Base-by-base conservation (phyloP, 352 stramenopile genomes). In the Thalassiosira sp. region DNA sequence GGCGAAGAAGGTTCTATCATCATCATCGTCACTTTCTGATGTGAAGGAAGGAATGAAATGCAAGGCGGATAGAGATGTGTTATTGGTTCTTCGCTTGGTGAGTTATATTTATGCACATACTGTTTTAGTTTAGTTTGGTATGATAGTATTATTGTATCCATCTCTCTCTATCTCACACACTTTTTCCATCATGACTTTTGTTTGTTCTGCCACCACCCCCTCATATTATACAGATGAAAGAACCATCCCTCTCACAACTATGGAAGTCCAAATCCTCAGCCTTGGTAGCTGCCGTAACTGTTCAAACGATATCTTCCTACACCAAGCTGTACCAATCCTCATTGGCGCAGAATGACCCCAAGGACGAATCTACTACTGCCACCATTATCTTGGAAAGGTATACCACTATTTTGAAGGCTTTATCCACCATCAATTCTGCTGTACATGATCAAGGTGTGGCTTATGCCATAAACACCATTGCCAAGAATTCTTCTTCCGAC, bases 361-460 rank as follows among this genome's bases (percentile, higher is more conserved):
- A n/a, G 15, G 16, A 7, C n/a, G n/a, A 28, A 40, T 13, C 10
- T 24, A 3, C 5, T 13, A 10, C 52, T 11, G 16, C 3, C 16
- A 42, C n/a, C 11, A 27, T 48, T 11, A 56, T 81, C 15, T 40
- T 75, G 22, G 25, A 63, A 18, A 49, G 76, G 22, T 84, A 78
- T 40, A 56, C 51, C 24, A 66, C 71, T 13, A 70, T 80, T 43
- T 45, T 84, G 25, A 51, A 75, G 13, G 58, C 58, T 10, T 54
- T 84, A 8, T 56, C 63, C 24, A 3, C 8, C 0, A n/a, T 61
- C 25, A 43, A 80, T 59, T 45, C 52, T 7, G 35, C 54, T 16
- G 76, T 61, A 0, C 49, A 59, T 31, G 76, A 84, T 54, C 58
- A 54, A 43, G 70, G 64, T n/a, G 54, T 84, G 11, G 76, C 76